Evolutionary conservation across 768 basidiomycete species (phyloP).

Genomic region (Leccinum incarnatum): DNA sequence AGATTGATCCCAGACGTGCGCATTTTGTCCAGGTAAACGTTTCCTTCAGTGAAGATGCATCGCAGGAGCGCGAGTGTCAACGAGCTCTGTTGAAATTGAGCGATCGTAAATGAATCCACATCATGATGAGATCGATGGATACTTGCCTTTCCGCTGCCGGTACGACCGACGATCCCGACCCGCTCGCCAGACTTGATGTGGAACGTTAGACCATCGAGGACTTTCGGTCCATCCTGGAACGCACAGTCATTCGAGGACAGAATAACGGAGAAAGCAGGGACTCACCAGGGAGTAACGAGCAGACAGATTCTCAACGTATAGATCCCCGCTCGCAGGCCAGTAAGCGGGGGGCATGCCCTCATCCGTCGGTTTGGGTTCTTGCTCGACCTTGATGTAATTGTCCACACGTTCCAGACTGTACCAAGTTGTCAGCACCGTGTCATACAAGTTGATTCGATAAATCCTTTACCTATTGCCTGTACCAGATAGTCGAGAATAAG

Average conservation of each 20-base stretch:
- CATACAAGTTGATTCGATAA: neutral
- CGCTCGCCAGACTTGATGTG: conserved; percentile 3
- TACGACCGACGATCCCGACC: conserved; percentile 2
- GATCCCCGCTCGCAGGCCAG: neutral
- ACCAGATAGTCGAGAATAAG: neutral
- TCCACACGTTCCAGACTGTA: conserved; percentile 4
- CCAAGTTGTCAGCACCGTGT: neutral
- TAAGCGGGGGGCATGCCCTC: neutral
- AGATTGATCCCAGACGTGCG: neutral
- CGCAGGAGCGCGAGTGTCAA: conserved; percentile 4
- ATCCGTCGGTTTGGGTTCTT: neutral
- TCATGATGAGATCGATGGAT: neutral
- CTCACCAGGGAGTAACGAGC: conserved; percentile 5
- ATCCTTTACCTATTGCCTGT: conserved; percentile 1
- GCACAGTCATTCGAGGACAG: neutral
- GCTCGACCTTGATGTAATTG: neutral
- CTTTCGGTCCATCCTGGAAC: neutral
- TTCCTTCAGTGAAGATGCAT: conserved; percentile 2
- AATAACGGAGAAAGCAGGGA: neutral
- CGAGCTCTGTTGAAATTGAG: neutral
- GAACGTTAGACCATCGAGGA: neutral
- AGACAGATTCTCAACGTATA: conserved; percentile 5
- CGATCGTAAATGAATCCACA: neutral
- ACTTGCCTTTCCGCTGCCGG: conserved; percentile 3
- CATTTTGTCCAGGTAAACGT: neutral